Base-by-base conservation (phyloP, 2,329 filamentous ascomycete species). In the Neonectria hederae region DNA sequence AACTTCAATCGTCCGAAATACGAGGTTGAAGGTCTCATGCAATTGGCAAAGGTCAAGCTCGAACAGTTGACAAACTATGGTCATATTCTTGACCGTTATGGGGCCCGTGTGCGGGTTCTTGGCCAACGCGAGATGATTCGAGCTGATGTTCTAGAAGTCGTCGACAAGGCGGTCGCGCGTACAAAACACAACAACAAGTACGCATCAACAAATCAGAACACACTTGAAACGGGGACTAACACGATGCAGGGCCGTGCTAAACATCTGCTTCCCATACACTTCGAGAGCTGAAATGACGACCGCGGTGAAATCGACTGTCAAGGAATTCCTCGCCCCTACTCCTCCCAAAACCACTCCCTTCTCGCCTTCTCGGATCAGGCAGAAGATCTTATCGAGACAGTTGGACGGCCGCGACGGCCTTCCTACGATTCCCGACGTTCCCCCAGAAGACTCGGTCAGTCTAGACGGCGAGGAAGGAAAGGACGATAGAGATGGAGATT, bases 211-310 rank as follows among this genome's bases (percentile, higher is more conserved):
- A 45, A 21, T 5, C 19, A 11, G 5, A 17, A 28, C 14, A 30
- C 2, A 14, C 2, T 38, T 8, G 21, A 19, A 11, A 10, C 10
- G 28, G 51, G 57, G 30, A 42, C 70, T 72, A 65, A 74, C 59
- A 11, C 19, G 19, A 3, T 11, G 19, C 26, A 88, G 86, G 59
- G 82, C 84, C 26, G 80, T 87, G 30, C 83, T 99, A 55, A 99
- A 99, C 76, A 94, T 99, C 67, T 99, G 96, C 83, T 98, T 98
- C 75, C 96, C 96, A 0, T 99, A 99, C 76, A 98, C 96, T 0
- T 97, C 94, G 5, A 88, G 96, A 68, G 94, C 97, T 74, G 96
- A 99, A 77, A 98, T 99, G 70, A 97, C 95, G 0, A 89, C 92
- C 3, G 93, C 95, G 6, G 92, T 99, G 69, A 90, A 92, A 67